These are phyloP conservation scores for Lumnitzera racemosa DNA, from an alignment of 345 rosid species.

Conservation along the genomic window DNA sequence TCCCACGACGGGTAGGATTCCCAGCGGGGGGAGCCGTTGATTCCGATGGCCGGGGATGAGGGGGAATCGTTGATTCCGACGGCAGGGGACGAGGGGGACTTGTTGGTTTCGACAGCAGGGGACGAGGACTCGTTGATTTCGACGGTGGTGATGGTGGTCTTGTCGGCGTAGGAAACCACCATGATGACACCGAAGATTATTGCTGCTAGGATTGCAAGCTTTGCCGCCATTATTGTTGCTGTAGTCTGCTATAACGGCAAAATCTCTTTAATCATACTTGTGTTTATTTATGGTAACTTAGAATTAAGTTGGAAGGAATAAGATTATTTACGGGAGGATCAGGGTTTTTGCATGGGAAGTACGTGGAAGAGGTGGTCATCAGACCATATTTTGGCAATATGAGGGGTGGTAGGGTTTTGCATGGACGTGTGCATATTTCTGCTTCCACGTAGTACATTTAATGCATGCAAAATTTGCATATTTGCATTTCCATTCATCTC, in stretches of 20 bases:
- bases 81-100: neutral
- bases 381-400: neutral
- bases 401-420: slow-evolving; percentile 6
- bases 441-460: too few relatives aligned
- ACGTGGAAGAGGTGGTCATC: slow-evolving; percentile 15
- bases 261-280: neutral
- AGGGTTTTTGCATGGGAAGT: slow-evolving; percentile 15
- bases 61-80: too few relatives aligned
- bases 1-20: neutral
- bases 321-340: slow-evolving; percentile 7
- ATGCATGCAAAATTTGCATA: too few relatives aligned
- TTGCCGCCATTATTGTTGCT: slow-evolving; percentile 13
- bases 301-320: neutral
- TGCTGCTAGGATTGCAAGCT: slow-evolving; percentile 14
- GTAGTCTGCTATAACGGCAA: too few relatives aligned
- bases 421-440: neutral
- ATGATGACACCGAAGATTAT: slow-evolving; percentile 14
- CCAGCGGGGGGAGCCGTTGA: neutral
- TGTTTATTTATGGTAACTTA: neutral
- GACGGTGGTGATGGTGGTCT: slow-evolving; percentile 20
- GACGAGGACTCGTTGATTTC: slow-evolving; percentile 10
- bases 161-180: slow-evolving; percentile 23
- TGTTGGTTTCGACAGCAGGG: slow-evolving; percentile 8
- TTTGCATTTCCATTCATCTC: too few relatives aligned
- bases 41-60: too few relatives aligned